These are phyloP conservation scores for Henckelia pumila DNA, from an alignment of 257 asterid genomes.

Conservation along the genomic window DNA sequence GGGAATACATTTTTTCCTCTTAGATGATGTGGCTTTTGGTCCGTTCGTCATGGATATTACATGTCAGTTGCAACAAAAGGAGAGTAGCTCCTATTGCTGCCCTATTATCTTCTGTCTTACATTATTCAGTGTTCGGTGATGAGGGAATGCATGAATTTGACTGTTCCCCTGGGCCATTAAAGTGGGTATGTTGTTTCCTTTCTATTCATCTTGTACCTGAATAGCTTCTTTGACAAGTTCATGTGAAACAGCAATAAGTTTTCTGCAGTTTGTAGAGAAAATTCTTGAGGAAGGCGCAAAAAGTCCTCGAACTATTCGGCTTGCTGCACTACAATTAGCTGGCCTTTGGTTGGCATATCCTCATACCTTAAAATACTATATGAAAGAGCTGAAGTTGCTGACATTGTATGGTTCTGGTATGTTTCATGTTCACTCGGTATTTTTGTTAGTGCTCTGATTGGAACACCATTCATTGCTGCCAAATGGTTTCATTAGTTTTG, in stretches of 20 bases:
- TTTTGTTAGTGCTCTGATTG: constrained; percentile 4
- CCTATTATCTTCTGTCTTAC: constrained; percentile 83
- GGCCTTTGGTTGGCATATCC: constrained; percentile 92
- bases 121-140: constrained; percentile 67
- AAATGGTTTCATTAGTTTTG: background rate
- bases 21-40: constrained; percentile 94
- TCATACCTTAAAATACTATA: constrained; percentile 61
- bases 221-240: constrained; percentile 11
- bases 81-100: constrained; percentile 98
- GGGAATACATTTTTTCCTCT: constrained; percentile 10
- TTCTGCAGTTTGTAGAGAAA: constrained; percentile 70
- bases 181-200: constrained; percentile 57
- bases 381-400: constrained; percentile 74
- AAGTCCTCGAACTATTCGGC: constrained; percentile 98
- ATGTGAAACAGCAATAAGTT: constrained; percentile 16
- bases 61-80: constrained; percentile 85
- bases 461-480: background rate
- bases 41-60: constrained; percentile 85
- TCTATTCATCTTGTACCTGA: constrained; percentile 21
- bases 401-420: constrained; percentile 92
- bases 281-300: constrained; percentile 88
- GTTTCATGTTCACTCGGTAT: constrained; percentile 20
- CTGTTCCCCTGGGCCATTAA: constrained; percentile 74
- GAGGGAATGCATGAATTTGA: constrained; percentile 67
- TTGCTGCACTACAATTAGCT: constrained; percentile 82